Evolutionary conservation across 2,329 filamentous ascomycete species (phyloP).

Genomic region (Thielaviopsis ethacetica): DNA sequence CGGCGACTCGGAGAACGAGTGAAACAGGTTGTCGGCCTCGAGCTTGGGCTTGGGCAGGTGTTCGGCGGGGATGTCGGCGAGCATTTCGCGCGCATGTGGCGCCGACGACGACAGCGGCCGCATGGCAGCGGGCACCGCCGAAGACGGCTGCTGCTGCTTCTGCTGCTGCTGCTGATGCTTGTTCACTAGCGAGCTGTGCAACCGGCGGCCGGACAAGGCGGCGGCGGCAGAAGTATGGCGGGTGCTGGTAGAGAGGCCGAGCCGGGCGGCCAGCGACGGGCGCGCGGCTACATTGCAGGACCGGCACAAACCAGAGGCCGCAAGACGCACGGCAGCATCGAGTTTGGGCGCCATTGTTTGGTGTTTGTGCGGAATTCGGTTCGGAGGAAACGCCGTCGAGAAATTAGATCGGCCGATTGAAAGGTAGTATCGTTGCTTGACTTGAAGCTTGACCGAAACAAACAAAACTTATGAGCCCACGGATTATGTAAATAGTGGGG

Average conservation of each 20-base stretch:
- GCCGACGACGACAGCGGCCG: slow-evolving; percentile 3
- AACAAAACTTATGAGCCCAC: neutral
- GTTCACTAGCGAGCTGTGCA: slow-evolving; percentile 5
- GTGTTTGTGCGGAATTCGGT: neutral
- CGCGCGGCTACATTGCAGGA: slow-evolving; percentile 2
- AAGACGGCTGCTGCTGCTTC: too few relatives aligned
- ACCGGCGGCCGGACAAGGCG: neutral
- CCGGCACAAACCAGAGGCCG: slow-evolving; percentile 10
- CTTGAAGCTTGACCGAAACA: neutral
- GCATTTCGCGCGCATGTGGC: slow-evolving; percentile 2
- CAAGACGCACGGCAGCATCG: slow-evolving; percentile 13
- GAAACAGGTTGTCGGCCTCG: slow-evolving; percentile 71
- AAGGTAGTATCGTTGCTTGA: neutral
- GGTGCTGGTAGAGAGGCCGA: neutral
- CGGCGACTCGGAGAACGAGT: slow-evolving; percentile 78
- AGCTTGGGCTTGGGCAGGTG: slow-evolving; percentile 25
- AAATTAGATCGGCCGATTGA: neutral
- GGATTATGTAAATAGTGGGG: neutral
- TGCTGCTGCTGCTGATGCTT: too few relatives aligned
- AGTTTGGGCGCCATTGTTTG: slow-evolving; percentile 11
- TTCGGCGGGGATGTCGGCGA: slow-evolving; percentile 13
- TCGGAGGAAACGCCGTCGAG: neutral
- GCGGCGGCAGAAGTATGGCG: neutral
- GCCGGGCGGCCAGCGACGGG: neutral
- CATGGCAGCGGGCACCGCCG: neutral